phyloP scores from a whole-genome alignment of 306 rosid species.

The Sindora glabra region DNA sequence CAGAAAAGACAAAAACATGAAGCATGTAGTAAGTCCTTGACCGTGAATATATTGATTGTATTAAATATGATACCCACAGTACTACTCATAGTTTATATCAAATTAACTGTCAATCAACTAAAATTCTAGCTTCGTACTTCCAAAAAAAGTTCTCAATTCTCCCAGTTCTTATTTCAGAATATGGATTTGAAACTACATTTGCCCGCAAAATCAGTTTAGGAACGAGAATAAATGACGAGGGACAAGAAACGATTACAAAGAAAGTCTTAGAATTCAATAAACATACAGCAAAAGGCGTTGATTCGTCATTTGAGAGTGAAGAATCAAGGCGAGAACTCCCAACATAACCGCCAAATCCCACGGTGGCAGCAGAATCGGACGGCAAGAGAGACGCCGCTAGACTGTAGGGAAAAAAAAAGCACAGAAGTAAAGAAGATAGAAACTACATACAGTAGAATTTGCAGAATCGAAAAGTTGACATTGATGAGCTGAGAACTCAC shows the following conservation, averaged over 20 bases:
- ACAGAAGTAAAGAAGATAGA: neutral
- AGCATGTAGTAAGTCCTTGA: neutral
- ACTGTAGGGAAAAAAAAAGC: slow-evolving; percentile 26
- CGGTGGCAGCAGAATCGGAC: slow-evolving; percentile 52
- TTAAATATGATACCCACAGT: neutral
- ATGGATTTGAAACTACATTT: no score
- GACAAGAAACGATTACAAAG: neutral
- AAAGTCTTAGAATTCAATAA: neutral
- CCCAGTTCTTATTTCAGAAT: no score
- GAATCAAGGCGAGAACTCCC: slow-evolving; percentile 80
- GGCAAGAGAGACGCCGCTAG: slow-evolving; percentile 83
- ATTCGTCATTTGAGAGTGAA: slow-evolving; percentile 50
- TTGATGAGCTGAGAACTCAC: slow-evolving; percentile 8
- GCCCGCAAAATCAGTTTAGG: no score
- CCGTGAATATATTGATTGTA: neutral
- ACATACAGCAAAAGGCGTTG: slow-evolving; percentile 47
- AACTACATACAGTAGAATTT: neutral
- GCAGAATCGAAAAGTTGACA: neutral
- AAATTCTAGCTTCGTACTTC: neutral
- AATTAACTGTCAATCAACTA: no score
- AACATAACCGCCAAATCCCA: slow-evolving; percentile 85
- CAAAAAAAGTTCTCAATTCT: no score
- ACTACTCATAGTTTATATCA: neutral
- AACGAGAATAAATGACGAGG: no score
- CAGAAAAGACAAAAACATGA: neutral